A percentile compares a stretch with the other conserved stretches of the same genome.
Conservation (phyloP, 2,329 filamentous ascomycete genomes). For the Fusarium coicis region DNA sequence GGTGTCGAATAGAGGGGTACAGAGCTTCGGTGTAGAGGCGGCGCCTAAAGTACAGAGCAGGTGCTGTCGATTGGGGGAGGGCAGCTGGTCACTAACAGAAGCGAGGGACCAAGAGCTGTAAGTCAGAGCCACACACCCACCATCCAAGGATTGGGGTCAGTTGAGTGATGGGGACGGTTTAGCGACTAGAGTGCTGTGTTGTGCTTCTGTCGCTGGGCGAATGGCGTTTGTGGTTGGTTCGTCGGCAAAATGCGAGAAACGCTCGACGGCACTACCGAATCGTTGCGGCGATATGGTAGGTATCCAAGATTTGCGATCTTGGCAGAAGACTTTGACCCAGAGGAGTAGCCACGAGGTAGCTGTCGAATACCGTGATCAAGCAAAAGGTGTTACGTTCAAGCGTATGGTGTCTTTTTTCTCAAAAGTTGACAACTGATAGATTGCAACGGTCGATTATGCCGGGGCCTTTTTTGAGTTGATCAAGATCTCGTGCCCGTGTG, state of each 20-base stretch:
- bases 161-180: conserved; percentile 31
- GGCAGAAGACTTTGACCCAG: conserved; percentile 10
- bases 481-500: conserved; percentile 37
- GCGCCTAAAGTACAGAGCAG: conserved; percentile 31
- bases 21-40: conserved; percentile 39
- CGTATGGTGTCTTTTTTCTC: not conserved
- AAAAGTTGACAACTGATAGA: conserved; percentile 20
- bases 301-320: conserved; percentile 25
- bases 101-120: conserved; percentile 37
- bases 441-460: conserved; percentile 9
- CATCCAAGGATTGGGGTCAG: conserved; percentile 31
- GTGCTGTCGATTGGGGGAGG: conserved; percentile 23
- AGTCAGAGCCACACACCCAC: conserved; percentile 42
- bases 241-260: conserved; percentile 24
- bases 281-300: conserved; percentile 16
- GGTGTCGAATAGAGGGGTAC: conserved; percentile 31
- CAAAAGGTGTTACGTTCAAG: conserved; percentile 13
- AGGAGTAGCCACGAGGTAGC: conserved; percentile 18
- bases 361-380: conserved; percentile 27
- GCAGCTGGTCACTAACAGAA: conserved; percentile 38
- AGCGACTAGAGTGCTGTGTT: conserved; percentile 21
- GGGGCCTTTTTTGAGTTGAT: conserved; percentile 9
- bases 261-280: conserved; percentile 37
- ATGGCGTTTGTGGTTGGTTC: conserved; percentile 36
- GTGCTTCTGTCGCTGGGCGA: conserved; percentile 17